Base-by-base conservation (phyloP, 2,329 filamentous ascomycete genomes). In the Orbilia ellipsospora region DNA sequence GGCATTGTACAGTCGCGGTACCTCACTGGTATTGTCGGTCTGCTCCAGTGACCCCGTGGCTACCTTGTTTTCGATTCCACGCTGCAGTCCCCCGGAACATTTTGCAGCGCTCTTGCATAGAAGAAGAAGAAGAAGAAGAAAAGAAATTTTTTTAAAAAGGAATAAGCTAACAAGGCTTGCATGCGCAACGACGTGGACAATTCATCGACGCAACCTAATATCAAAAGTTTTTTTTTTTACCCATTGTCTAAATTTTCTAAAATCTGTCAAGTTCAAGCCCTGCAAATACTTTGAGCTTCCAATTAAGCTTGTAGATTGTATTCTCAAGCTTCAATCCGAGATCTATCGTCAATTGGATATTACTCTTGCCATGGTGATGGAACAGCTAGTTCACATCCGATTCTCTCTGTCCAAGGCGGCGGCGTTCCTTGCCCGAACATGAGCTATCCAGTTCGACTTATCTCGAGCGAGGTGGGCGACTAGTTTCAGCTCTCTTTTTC, bases 171-270 rank as follows among this genome's bases (percentile, higher is more conserved):
- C 64, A 44, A 61, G 59, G 72, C 72, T 69, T 69, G 72, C 64
- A 75, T 75, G 72, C 72, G 67, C 67, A 72, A 72, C 67, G 67
- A 72, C 67, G 64, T 75, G 72, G 72, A 75, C 72, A 75, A 69
- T 75, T 75, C 72, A 75, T 75, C 50, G 70, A 74, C 70, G 61
- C 59, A 51, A 70, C 59, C 40, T 57, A 54, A 57, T 75, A 65
- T 69, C 59, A 68, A 74, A 59, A 57, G n/a, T 15, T 45, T 54
- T 60, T 45, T 65, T 69, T 65, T 6, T 65, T 64, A n/a, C n/a
- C 16, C 40, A 48, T 26, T 52, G 36, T 74, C 57, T 42, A 56
- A 56, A 23, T 26, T 31, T 31, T 54, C 15, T 51, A 50, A 31
- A 44, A 59, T 51, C 42, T 26, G 48, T 44, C 57, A 50, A 52